Conservation (phyloP, 2,329 filamentous ascomycete species). For the Fusarium subglutinans region DNA sequence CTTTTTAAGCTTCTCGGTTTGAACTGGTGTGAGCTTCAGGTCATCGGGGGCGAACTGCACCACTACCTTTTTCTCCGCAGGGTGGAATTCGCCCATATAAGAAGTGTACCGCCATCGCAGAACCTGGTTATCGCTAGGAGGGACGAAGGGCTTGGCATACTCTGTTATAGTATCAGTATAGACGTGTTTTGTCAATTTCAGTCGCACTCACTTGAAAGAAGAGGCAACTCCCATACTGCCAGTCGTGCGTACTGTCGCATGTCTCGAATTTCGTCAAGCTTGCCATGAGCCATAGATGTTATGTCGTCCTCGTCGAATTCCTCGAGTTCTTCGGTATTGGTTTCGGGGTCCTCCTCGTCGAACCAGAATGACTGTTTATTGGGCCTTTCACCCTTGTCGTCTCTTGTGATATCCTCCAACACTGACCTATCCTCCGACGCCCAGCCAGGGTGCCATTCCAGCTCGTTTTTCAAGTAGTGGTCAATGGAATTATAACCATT, state of each 20-base stretch:
- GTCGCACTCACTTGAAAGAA: constrained; percentile 77
- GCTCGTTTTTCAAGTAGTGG: constrained; percentile 42
- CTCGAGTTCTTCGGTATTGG: constrained; percentile 62
- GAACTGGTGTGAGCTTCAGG: constrained; percentile 72
- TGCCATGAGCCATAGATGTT: constrained; percentile 81
- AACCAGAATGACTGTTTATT: constrained; percentile 58
- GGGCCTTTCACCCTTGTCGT: constrained; percentile 46
- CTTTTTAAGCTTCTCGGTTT: constrained; percentile 86
- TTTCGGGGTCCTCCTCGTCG: constrained; percentile 59
- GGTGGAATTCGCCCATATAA: constrained; percentile 94
- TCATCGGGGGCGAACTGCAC: constrained; percentile 85
- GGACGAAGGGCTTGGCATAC: constrained; percentile 81
- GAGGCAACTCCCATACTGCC: constrained; percentile 94
- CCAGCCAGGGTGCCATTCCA: constrained; percentile 45
- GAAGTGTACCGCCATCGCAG: constrained; percentile 96
- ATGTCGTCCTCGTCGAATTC: constrained; percentile 86
- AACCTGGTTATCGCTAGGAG: constrained; percentile 72
- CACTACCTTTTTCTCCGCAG: constrained; percentile 91
- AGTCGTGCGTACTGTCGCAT: constrained; percentile 87
- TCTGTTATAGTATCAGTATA: constrained; percentile 61
- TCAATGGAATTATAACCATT: constrained; percentile 48
- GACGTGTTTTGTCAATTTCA: not conserved
- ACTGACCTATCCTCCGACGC: constrained; percentile 46
- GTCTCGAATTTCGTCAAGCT: constrained; percentile 89
- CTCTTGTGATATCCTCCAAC: constrained; percentile 44